Base-by-base conservation (phyloP, 345 rosid genomes). In the Gynandropsis gynandra region DNA sequence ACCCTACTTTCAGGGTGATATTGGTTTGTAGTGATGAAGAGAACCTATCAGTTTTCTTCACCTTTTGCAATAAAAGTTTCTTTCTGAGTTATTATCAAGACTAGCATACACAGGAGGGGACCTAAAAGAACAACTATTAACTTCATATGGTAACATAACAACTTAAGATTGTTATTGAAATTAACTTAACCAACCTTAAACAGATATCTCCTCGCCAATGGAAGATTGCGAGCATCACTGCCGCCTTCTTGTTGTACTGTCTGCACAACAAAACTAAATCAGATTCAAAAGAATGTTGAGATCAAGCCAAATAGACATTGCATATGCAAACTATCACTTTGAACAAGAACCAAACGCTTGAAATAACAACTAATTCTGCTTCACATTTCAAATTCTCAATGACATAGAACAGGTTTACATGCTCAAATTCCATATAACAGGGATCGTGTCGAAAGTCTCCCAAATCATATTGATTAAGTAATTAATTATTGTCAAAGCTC, bases 11-110 rank as follows among this genome's bases (percentile, higher is more conserved):
- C 48, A 18, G 39, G 33, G 38, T 64, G 70, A 56, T 57, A 31
- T 61, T 38, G 52, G 52, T 76, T 71, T 71, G 76, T 63, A 69
- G 60, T 50, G 36, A 53, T 67, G 49, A 70, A 66, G 85, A 77
- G 76, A n/a, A n/a, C 67, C 54, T 50, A 18, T 37, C 45, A 32
- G 52, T 33, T 70, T 71, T 73, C 73, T 74, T 77, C 51, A 58
- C 52, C 77, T 42, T 63, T 52, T 56, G 33, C 21, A 75, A 67
- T 71, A 78, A 76, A 61, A 46, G 8, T 40, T 61, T 16, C 40
- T 56, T 67, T 43, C 43, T 50, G 50, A 19, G 14, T 47, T 9
- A 42, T 18, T 46, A 41, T 33, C n/a, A n/a, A n/a, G n/a, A n/a
- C n/a, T n/a, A 6, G 19, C 10, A 35, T 0, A 35, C 36, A 37